phyloP scores from a whole-genome alignment of 768 basidiomycete genomes.

The Leccinellum albellum region DNA sequence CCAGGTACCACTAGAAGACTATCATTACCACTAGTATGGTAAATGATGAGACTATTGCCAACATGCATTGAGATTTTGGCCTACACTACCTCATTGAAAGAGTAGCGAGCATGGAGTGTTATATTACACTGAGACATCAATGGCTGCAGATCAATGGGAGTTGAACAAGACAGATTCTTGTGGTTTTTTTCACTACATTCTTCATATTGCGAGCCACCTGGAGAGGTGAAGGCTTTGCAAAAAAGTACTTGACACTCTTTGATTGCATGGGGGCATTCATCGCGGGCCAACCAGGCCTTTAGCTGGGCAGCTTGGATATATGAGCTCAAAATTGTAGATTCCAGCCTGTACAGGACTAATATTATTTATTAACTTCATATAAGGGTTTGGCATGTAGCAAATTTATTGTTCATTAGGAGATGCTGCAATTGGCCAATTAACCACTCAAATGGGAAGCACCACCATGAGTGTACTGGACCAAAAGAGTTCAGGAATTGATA shows the following conservation, averaged over 20 bases:
- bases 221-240: conserved; percentile 3
- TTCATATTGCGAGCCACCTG: neutral
- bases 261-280: neutral
- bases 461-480: neutral
- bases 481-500: neutral
- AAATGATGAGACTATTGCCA: neutral
- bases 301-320: neutral
- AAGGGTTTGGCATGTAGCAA: too few species aligned
- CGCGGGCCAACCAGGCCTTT: neutral
- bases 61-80: neutral
- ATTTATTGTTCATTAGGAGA: neutral
- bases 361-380: neutral
- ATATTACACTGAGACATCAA: neutral
- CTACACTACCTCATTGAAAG: neutral
- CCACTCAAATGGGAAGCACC: neutral
- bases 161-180: too few species aligned
- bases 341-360: neutral
- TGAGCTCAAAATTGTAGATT: neutral
- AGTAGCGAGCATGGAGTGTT: neutral
- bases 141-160: neutral
- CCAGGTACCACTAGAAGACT: neutral
- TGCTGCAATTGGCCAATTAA: neutral
- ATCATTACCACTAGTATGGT: neutral
- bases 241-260: neutral
- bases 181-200: neutral